Conservation (phyloP, 768 basidiomycete species). For the Pisolithus orientalis region DNA sequence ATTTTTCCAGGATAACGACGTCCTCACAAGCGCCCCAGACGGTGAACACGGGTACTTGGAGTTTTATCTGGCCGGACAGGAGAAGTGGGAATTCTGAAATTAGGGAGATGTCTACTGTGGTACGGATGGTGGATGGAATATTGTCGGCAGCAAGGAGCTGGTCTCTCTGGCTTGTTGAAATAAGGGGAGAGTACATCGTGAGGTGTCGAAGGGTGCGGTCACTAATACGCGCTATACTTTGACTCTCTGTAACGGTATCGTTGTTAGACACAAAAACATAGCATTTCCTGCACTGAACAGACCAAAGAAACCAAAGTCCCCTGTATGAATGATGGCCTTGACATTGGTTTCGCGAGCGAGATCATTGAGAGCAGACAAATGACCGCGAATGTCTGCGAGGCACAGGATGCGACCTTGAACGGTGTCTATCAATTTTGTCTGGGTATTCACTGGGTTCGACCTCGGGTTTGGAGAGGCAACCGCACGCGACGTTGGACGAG, state of each 20-base stretch:
- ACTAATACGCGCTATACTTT: conserved; percentile 82
- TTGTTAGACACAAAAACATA: conserved; percentile 7
- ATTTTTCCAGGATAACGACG: conserved; percentile 86
- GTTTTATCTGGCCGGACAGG: conserved; percentile 83
- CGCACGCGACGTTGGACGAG: conserved; percentile 56
- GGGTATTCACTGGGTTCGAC: conserved; percentile 56
- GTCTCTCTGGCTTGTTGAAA: conserved; percentile 74
- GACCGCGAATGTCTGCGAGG: conserved; percentile 89
- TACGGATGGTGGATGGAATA: conserved; percentile 60
- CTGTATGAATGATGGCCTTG: conserved; percentile 91
- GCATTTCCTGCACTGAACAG: conserved; percentile 13
- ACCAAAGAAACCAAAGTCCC: conserved; percentile 99
- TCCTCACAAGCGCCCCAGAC: conserved; percentile 99
- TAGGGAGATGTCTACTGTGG: conserved; percentile 66
- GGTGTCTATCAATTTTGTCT: conserved; percentile 75
- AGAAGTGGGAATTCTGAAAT: conserved; percentile 94
- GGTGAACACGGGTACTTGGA: conserved; percentile 90
- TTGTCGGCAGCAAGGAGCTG: conserved; percentile 73
- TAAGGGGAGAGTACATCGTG: conserved; percentile 92
- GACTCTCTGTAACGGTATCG: conserved; percentile 46
- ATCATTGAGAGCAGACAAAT: conserved; percentile 82
- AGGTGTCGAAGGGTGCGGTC: conserved; percentile 95
- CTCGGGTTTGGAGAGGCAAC: conserved; percentile 50
- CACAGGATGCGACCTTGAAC: conserved; percentile 86
- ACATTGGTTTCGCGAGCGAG: conserved; percentile 86